Evolutionary conservation across 768 basidiomycete species (phyloP), one percentile per base, ranked within the genome.

Genomic region (Podaxis sp.): DNA sequence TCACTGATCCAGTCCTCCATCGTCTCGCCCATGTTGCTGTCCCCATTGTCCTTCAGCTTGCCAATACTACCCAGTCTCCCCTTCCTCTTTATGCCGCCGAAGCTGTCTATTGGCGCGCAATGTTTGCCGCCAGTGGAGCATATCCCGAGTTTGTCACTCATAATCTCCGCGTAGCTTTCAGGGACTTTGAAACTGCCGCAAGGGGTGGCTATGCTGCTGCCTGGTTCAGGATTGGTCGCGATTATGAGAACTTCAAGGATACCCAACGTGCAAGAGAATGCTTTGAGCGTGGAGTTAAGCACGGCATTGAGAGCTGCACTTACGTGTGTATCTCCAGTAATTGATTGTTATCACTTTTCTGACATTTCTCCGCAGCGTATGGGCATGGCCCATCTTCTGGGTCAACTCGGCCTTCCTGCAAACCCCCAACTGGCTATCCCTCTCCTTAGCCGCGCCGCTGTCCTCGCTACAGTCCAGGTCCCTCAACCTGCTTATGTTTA

Each of bases 201-300:
- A 80, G 91, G 26, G 85, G 82, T 0, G 95, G 96, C 0, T 90
- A 87, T 66, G 76, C 81, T 2, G 77, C 83, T n/a, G 93, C 93
- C 0, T 98, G 96, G 96, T 97, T 95, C 77, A 83, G 89, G 26
- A 82, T 98, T 0, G 96, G 93, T 0, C 78, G 94, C 17, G 96
- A 96, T 64, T 97, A 98, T 70, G 96, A 98, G 76, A 87, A 85
- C 51, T 94, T 92, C 64, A 87, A 87, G 24, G 94, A 99, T 71
- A 56, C 82, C 0, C 66, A 74, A 0, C 85, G 89, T 48, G 95
- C 96, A 1, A 86, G 78, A 65, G 92, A 93, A 28, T 96, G 94
- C 72, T 97, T 95, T 69, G 90, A 93, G 67, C 84, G 90, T 6
- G 96, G 96, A 1, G 83, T 87, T 52, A 86, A 87, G 68, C 77